Conservation (phyloP, 345 rosid genomes). For the Arabidopsis thaliana region DNA sequence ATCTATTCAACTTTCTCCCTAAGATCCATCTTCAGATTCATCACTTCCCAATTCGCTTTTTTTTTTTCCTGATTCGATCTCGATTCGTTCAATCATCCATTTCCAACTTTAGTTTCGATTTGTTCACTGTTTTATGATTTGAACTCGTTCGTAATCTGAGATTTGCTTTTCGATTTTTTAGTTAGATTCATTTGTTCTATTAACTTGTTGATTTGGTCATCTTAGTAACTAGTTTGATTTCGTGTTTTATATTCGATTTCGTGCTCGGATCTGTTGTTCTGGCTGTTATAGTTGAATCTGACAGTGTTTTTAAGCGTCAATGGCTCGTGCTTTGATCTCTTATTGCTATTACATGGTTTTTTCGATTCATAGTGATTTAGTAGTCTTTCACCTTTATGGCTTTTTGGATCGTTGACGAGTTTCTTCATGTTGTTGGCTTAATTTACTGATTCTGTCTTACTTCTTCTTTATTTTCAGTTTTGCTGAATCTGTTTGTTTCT, state of each 20-base stretch:
- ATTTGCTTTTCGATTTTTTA: not conserved
- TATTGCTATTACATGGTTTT: not conserved
- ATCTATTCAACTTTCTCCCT: not conserved
- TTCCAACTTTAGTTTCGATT: slow-evolving; percentile 4
- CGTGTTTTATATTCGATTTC: not conserved
- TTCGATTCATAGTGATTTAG: slow-evolving; percentile 1
- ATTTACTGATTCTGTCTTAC: slow-evolving; percentile 2
- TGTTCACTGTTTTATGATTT: slow-evolving; percentile 5
- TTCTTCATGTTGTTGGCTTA: slow-evolving; percentile 6
- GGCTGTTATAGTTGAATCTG: slow-evolving; percentile 3
- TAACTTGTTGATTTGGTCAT: slow-evolving; percentile 11
- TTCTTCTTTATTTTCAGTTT: not conserved
- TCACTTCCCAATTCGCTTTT: slow-evolving; percentile 5
- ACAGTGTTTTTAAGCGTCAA: not conserved
- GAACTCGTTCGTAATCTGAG: slow-evolving; percentile 22
- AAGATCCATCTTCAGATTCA: slow-evolving; percentile 19
- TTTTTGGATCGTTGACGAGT: not conserved
- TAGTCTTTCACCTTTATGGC: not conserved
- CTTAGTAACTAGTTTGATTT: slow-evolving; percentile 24
- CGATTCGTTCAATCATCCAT: slow-evolving; percentile 29
- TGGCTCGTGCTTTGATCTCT: not conserved
- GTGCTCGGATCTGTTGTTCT: slow-evolving; percentile 33
- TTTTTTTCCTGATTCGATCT: slow-evolving; percentile 23
- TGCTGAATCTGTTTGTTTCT: slow-evolving; percentile 12
- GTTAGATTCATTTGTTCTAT: not conserved